Evolutionary conservation across 768 basidiomycete genomes (phyloP), one percentile per base, ranked within the genome.

Genomic region (Boletus rubescentipes): DNA sequence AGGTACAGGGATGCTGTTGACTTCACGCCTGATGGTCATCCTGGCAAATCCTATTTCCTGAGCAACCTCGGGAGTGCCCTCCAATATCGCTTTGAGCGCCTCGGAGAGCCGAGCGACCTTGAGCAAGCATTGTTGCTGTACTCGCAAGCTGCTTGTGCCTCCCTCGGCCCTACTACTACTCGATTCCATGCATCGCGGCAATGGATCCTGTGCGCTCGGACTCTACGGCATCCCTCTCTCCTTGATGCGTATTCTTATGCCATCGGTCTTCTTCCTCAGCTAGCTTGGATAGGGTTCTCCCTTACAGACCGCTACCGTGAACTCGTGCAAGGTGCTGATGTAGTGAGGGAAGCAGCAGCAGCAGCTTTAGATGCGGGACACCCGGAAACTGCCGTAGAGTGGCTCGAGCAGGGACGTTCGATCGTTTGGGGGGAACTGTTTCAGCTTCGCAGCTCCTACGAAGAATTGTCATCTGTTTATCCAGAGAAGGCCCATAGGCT

Each of bases 271-370:
- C 55, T 67, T 7, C 65, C 66, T 32, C 43, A 55, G 26, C 32
- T 55, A 5, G 54, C 54, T 12, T 56, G 51, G 55, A 36, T 53
- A 11, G 66, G 60, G 9, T 46, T 59, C 9, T 48, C 63, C 35
- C 35, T 66, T n/a, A 21, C 29, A 21, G 23, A 50, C 32, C 66
- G 66, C 21, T 59, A 61, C 15, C 56, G 53, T 29, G 47, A 51
- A 18, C 53, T 67, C 35, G 9, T 18, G 16, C 30, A 15, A 51
- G 35, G 49, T n/a, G 56, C 50, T 35, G 61, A 40, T 45, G 37
- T 67, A 15, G 65, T 57, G 2, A 49, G 63, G 15, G 65, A 63
- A 6, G 65, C 64, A 5, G 65, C 65, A 7, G 65, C 65, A 16
- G 53, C 57, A 18, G 60, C 65, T 12, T 49, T 64, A 45, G 53